phyloP scores from a whole-genome alignment of 768 basidiomycete genomes.

The Termitomyces titanicus region DNA sequence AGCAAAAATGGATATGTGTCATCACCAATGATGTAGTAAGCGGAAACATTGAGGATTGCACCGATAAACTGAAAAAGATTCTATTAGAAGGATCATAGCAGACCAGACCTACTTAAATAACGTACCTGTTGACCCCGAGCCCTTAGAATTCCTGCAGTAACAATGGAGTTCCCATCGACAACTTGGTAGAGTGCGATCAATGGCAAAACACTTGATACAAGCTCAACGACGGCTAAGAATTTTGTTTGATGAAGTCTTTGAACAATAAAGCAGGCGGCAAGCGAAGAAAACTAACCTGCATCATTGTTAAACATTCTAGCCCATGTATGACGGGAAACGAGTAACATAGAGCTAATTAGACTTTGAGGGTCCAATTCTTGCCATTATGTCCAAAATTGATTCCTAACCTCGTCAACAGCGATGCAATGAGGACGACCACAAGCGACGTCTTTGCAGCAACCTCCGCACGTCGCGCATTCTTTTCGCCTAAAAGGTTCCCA shows the following conservation, averaged over 20 bases:
- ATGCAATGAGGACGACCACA: neutral
- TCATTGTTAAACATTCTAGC: constrained; percentile 1
- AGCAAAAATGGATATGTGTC: neutral
- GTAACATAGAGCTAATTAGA: neutral
- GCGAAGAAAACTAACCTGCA: neutral
- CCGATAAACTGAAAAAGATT: constrained; percentile 48
- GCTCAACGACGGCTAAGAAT: constrained; percentile 26
- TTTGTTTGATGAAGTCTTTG: neutral
- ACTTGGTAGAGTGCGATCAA: constrained; percentile 58
- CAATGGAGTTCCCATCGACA: constrained; percentile 53
- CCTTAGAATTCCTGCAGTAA: constrained; percentile 56
- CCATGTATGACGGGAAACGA: neutral
- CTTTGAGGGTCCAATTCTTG: too few species aligned
- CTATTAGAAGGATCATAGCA: neutral
- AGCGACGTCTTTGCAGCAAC: constrained; percentile 4
- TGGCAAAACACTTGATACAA: constrained; percentile 50
- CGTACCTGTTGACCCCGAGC: constrained; percentile 54
- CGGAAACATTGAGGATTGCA: constrained; percentile 29
- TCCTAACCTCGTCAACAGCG: neutral
- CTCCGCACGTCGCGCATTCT: neutral
- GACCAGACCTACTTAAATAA: constrained; percentile 1
- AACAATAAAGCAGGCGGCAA: neutral
- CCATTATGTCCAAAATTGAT: too few species aligned
- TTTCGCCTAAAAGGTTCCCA: neutral
- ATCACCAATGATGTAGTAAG: constrained; percentile 12